These are phyloP conservation scores for Tylopilus rubrobrunneus DNA, from an alignment of 768 basidiomycete genomes.

Conservation along the genomic window DNA sequence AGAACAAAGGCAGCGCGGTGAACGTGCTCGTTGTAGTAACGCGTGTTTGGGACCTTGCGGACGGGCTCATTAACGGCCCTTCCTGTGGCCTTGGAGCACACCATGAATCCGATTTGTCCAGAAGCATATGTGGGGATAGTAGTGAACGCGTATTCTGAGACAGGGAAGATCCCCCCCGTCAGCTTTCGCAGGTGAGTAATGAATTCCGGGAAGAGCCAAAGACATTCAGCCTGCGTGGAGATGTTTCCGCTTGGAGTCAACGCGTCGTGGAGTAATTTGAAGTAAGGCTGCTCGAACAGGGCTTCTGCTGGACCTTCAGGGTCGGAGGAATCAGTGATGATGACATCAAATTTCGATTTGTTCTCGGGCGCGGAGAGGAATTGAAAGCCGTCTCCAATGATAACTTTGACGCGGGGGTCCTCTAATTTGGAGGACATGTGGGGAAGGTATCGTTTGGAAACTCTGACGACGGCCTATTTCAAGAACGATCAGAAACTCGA, in stretches of 20 bases:
- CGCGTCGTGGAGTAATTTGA: constrained; percentile 87
- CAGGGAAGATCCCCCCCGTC: constrained; percentile 72
- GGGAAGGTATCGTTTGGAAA: constrained; percentile 89
- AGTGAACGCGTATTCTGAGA: constrained; percentile 86
- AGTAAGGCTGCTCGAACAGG: constrained; percentile 97
- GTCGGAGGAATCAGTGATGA: constrained; percentile 98
- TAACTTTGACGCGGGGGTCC: constrained; percentile 76
- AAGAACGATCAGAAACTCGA: background rate
- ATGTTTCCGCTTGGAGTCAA: constrained; percentile 88
- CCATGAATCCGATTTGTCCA: constrained; percentile 92
- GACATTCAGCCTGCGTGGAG: constrained; percentile 91
- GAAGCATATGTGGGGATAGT: constrained; percentile 97
- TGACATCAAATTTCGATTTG: constrained; percentile 86
- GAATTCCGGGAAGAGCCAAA: constrained; percentile 89
- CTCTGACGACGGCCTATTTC: constrained; percentile 82
- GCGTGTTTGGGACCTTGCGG: constrained; percentile 63
- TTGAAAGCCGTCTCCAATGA: constrained; percentile 95
- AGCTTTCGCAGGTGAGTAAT: constrained; percentile 72
- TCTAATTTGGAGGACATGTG: constrained; percentile 86
- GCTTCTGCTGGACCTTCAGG: constrained; percentile 93
- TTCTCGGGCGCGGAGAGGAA: constrained; percentile 75
- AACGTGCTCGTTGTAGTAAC: constrained; percentile 81
- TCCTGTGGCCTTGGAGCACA: constrained; percentile 74
- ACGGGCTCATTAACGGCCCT: constrained; percentile 72
- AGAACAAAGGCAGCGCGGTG: constrained; percentile 84